phyloP scores from a whole-genome alignment of 2,329 filamentous ascomycete genomes.

The Aspergillus viridinutans region DNA sequence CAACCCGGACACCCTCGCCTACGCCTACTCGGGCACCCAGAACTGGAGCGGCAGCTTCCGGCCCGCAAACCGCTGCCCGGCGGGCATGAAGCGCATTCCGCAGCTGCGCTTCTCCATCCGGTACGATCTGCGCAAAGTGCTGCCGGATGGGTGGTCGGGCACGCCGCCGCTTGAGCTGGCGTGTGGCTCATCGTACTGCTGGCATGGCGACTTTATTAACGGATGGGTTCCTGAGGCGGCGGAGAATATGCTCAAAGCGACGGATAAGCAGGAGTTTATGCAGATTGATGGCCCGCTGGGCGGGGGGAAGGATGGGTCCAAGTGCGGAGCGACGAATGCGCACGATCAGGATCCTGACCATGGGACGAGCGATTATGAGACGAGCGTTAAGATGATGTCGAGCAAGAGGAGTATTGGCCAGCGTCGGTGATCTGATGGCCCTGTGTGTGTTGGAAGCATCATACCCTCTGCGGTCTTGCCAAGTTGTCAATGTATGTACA shows the following conservation, averaged over 20 bases:
- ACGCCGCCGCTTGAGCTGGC: slow-evolving; percentile 8
- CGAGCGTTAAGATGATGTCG: slow-evolving; percentile 13
- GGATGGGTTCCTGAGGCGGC: slow-evolving; percentile 11
- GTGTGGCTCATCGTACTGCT: slow-evolving; percentile 8
- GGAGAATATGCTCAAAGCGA: slow-evolving; percentile 11
- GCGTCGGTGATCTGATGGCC: background rate
- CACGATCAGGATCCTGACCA: slow-evolving; percentile 11
- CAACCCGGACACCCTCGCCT: slow-evolving; percentile 7
- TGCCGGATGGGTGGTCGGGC: slow-evolving; percentile 14
- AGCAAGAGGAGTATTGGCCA: background rate
- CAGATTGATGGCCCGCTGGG: background rate
- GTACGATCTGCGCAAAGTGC: slow-evolving; percentile 7
- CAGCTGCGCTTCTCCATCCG: slow-evolving; percentile 15
- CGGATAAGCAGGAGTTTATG: slow-evolving; percentile 8
- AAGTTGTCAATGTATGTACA: too few species aligned
- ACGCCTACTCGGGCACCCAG: slow-evolving; percentile 4
- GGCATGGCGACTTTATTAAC: slow-evolving; percentile 10
- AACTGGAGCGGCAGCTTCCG: background rate
- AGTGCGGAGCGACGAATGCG: background rate
- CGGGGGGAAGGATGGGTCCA: background rate
- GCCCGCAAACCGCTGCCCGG: slow-evolving; percentile 10
- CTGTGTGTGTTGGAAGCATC: too few species aligned
- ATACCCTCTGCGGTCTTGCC: too few species aligned
- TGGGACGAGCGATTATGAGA: slow-evolving; percentile 11
- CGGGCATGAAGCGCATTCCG: slow-evolving; percentile 12